phyloP scores from a whole-genome alignment of 257 asterid species.

The Nicotiana tomentosiformis region DNA sequence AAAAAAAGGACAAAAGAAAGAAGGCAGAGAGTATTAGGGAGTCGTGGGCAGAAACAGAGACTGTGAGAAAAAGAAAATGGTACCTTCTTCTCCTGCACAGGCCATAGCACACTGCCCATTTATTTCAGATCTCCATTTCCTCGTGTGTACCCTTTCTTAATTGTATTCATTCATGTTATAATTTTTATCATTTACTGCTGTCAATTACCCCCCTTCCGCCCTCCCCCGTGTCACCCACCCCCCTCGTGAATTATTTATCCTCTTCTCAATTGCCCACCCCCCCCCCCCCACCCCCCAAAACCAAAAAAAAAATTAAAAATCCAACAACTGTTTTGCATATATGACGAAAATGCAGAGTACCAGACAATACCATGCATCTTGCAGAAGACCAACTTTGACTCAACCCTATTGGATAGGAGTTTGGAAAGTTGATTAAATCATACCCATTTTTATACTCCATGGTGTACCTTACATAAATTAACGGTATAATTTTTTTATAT shows the following conservation, averaged over 20 bases:
- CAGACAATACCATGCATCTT: conserved; percentile 1
- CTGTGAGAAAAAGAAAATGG: conserved; percentile 6
- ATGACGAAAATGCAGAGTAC: background rate
- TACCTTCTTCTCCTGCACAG: conserved; percentile 8
- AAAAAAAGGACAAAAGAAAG: conserved; percentile 3
- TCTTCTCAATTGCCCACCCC: background rate
- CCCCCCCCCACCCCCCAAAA: background rate
- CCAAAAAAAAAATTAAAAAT: too few relatives aligned
- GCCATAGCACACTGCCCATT: conserved; percentile 22
- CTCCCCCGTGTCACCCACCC: background rate
- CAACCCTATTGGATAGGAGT: background rate
- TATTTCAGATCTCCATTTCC: conserved; percentile 35
- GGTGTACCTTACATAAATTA: too few relatives aligned
- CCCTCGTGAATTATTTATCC: conserved; percentile 54
- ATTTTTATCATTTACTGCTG: background rate
- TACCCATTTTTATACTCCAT: background rate
- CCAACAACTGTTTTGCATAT: background rate
- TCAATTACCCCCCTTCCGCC: background rate
- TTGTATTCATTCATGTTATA: background rate
- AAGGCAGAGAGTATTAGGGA: background rate
- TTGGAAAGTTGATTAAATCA: background rate
- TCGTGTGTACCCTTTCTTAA: conserved; percentile 35
- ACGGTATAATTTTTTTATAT: too few relatives aligned
- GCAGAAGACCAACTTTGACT: conserved; percentile 8
- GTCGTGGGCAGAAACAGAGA: background rate